Evolutionary conservation across 306 rosid genomes (phyloP), one percentile per base, ranked within the genome.

Genomic region (Chamaecrista fasciculata): DNA sequence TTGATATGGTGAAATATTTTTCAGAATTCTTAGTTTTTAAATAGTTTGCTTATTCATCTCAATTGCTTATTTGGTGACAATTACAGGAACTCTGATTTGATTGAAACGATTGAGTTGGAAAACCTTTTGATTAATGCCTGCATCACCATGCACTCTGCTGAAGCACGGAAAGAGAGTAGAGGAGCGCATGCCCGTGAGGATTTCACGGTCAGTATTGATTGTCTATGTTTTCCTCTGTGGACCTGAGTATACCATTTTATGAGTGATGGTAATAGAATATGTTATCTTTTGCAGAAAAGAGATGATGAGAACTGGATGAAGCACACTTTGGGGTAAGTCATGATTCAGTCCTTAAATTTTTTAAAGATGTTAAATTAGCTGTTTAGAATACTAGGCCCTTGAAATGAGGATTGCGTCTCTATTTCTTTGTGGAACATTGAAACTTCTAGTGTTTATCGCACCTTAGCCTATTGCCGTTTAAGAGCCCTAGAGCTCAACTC

Each of bases 151-250:
- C 88, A 85, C 79, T 91, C 97, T 44, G 97, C 97, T 67, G 97
- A 91, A 84, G 97, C 96, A 65, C 85, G 97, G 89, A 86, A 91
- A 85, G 97, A 91, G 76, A 88, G 97, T 71, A 80, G 97, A 81
- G 97, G 97, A 59, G 97, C 97, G 25, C 97, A 91, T 75, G 97
- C 97, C 43, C 97, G 91, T 14, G 97, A 91, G 80, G 97, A 91
- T 66, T 91, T 86, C 72, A 68, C 84, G 34, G 97, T 88, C 31
- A 48, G 87, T 83, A n/a, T 68, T 43, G 9, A 25, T 29, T 59
- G 39, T 70, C 42, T 11, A 16, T 55, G 39, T 50, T 59, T 33
- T 7, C 37, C 55, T 34, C 20, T 20, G 60, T 47, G 24, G 42
- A 10, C 16, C 56, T 80, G 55, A 60, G 16, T 15, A 9, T 53